phyloP scores from a whole-genome alignment of 768 basidiomycete species.

The Pleurotus eryngii region DNA sequence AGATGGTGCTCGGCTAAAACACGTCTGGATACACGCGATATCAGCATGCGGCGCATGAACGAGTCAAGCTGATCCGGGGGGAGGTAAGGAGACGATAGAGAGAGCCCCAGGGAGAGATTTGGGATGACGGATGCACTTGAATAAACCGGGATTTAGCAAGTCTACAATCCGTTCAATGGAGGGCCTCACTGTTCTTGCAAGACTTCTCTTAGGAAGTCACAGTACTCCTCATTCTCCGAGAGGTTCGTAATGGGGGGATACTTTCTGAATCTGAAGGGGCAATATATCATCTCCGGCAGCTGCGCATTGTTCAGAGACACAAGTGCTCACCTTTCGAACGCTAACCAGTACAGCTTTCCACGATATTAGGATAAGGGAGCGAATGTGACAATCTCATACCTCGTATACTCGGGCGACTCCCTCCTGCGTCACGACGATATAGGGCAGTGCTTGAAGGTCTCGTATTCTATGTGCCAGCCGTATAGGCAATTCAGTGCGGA shows the following conservation, averaged over 20 bases:
- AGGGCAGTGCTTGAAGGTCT: constrained; percentile 84
- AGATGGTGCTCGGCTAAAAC: constrained; percentile 90
- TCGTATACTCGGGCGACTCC: constrained; percentile 82
- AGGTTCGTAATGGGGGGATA: constrained; percentile 72
- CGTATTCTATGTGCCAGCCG: constrained; percentile 85
- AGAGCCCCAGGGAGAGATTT: constrained; percentile 77
- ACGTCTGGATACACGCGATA: constrained; percentile 85
- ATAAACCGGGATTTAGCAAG: not conserved
- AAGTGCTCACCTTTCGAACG: constrained; percentile 70
- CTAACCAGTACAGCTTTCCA: constrained; percentile 75
- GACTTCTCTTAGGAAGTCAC: constrained; percentile 59
- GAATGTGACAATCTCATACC: constrained; percentile 37
- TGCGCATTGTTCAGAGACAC: not conserved
- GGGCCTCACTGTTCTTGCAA: constrained; percentile 71
- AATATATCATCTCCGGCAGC: not conserved
- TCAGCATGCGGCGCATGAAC: constrained; percentile 89
- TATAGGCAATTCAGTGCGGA: constrained; percentile 84
- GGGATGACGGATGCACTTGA: constrained; percentile 73
- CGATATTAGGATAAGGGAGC: constrained; percentile 1
- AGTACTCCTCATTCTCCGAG: constrained; percentile 77
- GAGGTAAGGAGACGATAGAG: constrained; percentile 79
- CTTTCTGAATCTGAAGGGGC: constrained; percentile 53
- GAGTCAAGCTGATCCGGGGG: constrained; percentile 77
- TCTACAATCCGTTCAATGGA: constrained; percentile 8
- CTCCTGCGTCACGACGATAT: constrained; percentile 83